Base-by-base conservation (phyloP, 129 eudicot species). In the Flaveria bidentis region DNA sequence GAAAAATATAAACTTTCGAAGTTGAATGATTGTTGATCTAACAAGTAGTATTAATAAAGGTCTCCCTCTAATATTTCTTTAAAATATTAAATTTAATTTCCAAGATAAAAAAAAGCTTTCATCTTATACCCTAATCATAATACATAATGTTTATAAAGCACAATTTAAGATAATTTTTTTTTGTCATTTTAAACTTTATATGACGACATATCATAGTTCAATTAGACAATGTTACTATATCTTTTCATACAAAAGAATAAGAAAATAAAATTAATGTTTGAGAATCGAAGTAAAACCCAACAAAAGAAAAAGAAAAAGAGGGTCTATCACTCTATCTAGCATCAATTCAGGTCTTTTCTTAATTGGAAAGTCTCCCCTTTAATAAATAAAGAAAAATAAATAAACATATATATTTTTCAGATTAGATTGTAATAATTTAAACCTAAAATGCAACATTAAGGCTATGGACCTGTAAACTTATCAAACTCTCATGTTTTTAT, bases 341-440 rank as follows among this genome's bases (percentile, higher is more conserved):
- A 61, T 62, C 71, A 62, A 61, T 61, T 61, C 71, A 45, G 58
- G 62, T 26, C 62, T 63, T 62, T 62, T 46, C 20, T 23, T 36
- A 5, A 36, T 36, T 9, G 6, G 45, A 75, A 62, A 55, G 62
- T 55, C 28, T 55, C 20, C 62, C 62, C 62, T 55, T 55, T 55
- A 55, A 55, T 55, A 55, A 55, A 17, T 55, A 55, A 55, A 55
- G 25, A 55, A 55, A 55, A 55, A 7, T 9, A 7, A 8, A 55
- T 10, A 18, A 55, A 55, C 13, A 28, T 28, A 28, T 28, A 28
- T 28, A 28, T n/a, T 55, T 55, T 11, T 12, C 4, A 6, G 61
- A 55, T 6, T 55, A 55, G 8, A 55, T 17, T 55, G 20, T 20
- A 55, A 55, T 2, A 55, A 55, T 17, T 20, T 1, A 55, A 17